Conservation (phyloP, 164 flowering plant genomes). For the Piper longum region DNA sequence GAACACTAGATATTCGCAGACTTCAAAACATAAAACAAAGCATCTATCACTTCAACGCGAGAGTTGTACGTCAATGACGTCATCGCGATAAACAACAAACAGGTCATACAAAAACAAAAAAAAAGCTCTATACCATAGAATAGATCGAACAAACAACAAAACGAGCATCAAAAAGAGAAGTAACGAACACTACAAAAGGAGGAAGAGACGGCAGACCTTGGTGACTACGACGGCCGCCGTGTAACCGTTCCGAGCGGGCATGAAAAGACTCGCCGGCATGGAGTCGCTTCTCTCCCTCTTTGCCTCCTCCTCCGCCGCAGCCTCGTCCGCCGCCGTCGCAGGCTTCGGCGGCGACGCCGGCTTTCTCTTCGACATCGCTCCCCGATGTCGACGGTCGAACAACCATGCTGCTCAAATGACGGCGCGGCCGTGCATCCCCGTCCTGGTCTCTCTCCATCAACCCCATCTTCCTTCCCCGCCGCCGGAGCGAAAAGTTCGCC, state of each 20-base stretch:
- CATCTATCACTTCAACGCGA: too few relatives aligned
- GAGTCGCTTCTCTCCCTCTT: neutral
- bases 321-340: neutral
- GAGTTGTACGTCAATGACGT: too few relatives aligned
- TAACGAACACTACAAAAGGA: neutral
- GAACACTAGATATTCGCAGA: too few relatives aligned
- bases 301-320: neutral
- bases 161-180: neutral
- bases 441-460: too few relatives aligned
- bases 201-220: neutral
- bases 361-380: too few relatives aligned
- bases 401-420: too few relatives aligned
- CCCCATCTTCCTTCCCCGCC: neutral
- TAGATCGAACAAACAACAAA: neutral
- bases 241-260: constrained; percentile 38
- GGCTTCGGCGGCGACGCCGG: neutral
- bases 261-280: constrained; percentile 21
- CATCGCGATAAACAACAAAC: too few relatives aligned
- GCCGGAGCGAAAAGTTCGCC: neutral
- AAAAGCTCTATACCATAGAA: too few relatives aligned
- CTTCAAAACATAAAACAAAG: too few relatives aligned
- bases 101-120: too few relatives aligned
- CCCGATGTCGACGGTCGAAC: too few relatives aligned
- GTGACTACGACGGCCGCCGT: constrained; percentile 16
- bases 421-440: too few relatives aligned